Evolutionary conservation across 2,329 filamentous ascomycete species (phyloP), one percentile per base, ranked within the genome.

Genomic region (Botrytis elliptica): DNA sequence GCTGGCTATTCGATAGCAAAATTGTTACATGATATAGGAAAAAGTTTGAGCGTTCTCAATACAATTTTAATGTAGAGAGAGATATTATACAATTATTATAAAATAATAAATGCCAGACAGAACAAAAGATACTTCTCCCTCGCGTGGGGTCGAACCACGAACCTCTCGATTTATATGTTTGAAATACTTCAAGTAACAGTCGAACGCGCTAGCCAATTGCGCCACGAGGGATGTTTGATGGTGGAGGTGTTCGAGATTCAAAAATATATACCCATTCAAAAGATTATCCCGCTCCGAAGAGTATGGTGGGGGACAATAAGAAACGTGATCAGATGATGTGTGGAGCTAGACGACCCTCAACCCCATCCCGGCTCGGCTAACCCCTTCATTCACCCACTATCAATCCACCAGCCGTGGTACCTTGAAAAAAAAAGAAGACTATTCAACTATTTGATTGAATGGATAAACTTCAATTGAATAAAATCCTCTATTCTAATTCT

Each of bases 231-330:
- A 69, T 18, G 25, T 44, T 44, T 14, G 36, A 57, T 68, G 46
- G 0, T 57, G 0, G 0, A 0, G 0, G 0, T 0, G 1, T 0
- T 0, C 0, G 0, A 3, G 0, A 18, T 8, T 9, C 25, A 0
- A 22, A 1, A 16, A 42, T 33, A 57, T 69, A 57, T 57, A 25
- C 18, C 1, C 8, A 1, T 1, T 14, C 1, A 22, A 4, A 38
- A 0, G 22, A 12, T 18, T 0, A 40, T 3, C 22, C 1, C 7
- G 9, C 3, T 8, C 1, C 4, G 3, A 1, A 29, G 20, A 55
- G 1, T 2, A 36, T 46, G 46, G 65, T 67, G 65, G 65, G 64
- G 46, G 16, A 55, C 36, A n/a, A 40, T 29, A 67, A 7, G 12
- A n/a, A 40, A 16, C 22, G 25, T 46, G 14, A 67, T 5, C 9